Base-by-base conservation (phyloP, 176 grass and related monocot genomes). In the Oryza longistaminata region DNA sequence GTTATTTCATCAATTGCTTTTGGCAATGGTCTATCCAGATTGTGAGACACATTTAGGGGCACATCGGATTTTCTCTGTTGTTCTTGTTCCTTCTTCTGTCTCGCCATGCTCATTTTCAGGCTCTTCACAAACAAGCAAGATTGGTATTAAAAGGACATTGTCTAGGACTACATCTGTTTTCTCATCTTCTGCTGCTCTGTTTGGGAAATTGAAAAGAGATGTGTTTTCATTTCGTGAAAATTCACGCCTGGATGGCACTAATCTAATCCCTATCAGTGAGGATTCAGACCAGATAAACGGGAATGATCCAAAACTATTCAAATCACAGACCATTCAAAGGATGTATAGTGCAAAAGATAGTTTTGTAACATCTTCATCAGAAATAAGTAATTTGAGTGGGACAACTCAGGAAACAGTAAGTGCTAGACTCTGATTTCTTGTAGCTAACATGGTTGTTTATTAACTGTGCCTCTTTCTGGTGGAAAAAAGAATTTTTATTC, bases 151-250 rank as follows among this genome's bases (percentile, higher is more conserved):
- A 35, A 86, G 93, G 74, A 95, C 96, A 17, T 88, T 98, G 67
- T 93, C 93, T 29, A 88, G 93, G 71, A 90, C 89, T 69, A 88
- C 92, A 22, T 98, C 96, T 29, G 96, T 98, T 22, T 98, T 98
- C 87, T 95, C 96, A 73, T 98, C 96, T 80, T 98, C 96, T 15
- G 91, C 96, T 87, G 93, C 96, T 88, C 68, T 98, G 73, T 98
- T 98, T 86, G 91, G 93, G 73, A 98, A 98, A 81, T 73, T 98
- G 76, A 91, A 90, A 88, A 93, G 89, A 90, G 91, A 93, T 0
- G 68, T 92, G 85, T 75, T 90, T 74, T 93, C 93, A 62, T 91
- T 93, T 75, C 82, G 53, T 34, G 89, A 90, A 84, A 92, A 70
- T 88, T 73, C 61, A 40, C 73, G 4, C 52, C 67, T 53, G 79